These are phyloP conservation scores for Effrenium voratum DNA, from an alignment of 73 alveolate genomes.

Conservation along the genomic window DNA sequence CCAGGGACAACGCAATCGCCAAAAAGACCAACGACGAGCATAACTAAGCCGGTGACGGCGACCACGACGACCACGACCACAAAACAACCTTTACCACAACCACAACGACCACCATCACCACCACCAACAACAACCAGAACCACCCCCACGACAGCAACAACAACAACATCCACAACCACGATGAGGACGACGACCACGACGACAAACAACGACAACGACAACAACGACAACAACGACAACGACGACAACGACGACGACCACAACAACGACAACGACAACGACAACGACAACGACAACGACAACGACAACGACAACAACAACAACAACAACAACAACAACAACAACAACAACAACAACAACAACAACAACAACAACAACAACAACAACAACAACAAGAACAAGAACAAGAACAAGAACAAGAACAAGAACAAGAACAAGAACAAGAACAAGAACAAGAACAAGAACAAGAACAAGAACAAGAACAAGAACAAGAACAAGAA, in stretches of 20 bases:
- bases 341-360: not conserved
- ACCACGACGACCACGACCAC: too few relatives aligned
- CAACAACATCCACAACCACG: not conserved
- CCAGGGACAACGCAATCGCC: too few relatives aligned
- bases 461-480: not conserved
- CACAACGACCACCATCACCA: too few relatives aligned
- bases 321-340: not conserved
- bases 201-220: not conserved
- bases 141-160: not conserved
- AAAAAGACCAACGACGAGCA: too few relatives aligned
- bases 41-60: too few relatives aligned
- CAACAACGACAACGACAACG: not conserved
- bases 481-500: not conserved
- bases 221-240: not conserved
- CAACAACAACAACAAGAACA: too few relatives aligned
- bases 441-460: not conserved
- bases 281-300: not conserved
- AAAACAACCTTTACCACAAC: too few relatives aligned
- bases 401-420: not conserved
- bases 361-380: not conserved
- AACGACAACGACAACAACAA: not conserved
- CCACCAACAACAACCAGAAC: too few relatives aligned
- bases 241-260: not conserved
- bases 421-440: not conserved
- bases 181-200: too few relatives aligned